Percentiles rank a stretch among this genome's conserved stretches.
phyloP scores from a whole-genome alignment of 2,329 filamentous ascomycete species.

The Ceratocystis papillata region DNA sequence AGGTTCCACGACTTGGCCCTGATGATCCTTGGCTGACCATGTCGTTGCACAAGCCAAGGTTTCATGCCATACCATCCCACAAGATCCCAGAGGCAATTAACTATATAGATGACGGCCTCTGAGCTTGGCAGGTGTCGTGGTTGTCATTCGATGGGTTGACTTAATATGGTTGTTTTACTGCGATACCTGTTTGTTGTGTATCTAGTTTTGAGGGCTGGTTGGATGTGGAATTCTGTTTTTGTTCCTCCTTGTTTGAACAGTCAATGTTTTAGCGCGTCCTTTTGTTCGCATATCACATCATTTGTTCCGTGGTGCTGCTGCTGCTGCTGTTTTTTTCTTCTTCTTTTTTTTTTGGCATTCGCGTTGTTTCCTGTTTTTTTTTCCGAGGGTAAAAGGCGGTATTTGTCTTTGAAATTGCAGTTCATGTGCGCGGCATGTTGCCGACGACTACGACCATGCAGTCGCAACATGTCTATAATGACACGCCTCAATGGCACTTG shows the following conservation, averaged over 20 bases:
- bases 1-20: background rate
- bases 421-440: too few relatives aligned
- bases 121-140: slow-evolving; percentile 4
- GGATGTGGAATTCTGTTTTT: background rate
- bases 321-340: background rate
- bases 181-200: background rate
- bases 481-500: background rate
- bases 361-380: background rate
- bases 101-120: background rate
- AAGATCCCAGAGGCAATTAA: background rate
- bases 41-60: slow-evolving; percentile 13
- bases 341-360: background rate
- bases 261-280: slow-evolving; percentile 4
- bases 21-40: background rate
- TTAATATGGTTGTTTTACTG: background rate
- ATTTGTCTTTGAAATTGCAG: background rate
- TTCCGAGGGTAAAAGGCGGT: background rate
- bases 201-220: too few relatives aligned
- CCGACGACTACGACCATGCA: too few relatives aligned
- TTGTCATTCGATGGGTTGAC: background rate
- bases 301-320: background rate
- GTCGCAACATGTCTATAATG: too few relatives aligned
- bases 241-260: slow-evolving; percentile 1
- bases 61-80: background rate
- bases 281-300: slow-evolving; percentile 1